Evolutionary conservation across 1,284 basidiomycete genomes (phyloP), one percentile per base, ranked within the genome.

Genomic region (Kalmanozyma brasiliensis): DNA sequence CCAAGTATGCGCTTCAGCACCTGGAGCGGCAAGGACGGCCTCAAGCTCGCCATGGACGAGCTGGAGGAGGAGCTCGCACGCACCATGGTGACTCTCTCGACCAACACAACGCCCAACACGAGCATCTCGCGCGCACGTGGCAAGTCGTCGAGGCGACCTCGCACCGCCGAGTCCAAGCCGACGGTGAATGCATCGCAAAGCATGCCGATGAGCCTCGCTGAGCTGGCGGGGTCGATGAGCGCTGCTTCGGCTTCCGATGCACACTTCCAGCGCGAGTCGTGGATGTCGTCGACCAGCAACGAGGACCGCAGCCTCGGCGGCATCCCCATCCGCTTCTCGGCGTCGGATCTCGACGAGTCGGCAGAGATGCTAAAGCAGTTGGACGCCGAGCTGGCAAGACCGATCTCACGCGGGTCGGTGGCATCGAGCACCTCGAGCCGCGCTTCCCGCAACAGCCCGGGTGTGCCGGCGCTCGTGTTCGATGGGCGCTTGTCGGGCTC

Each of bases 1-100:
- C 38, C 52, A 37, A 33, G 38, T 22, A 52, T 44, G n/a, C 59
- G 59, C 43, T 55, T 56, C 43, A 56, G 43, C 43, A 55, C 48
- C 1, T 46, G 42, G 52, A 49, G 37, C 26, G 55, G 62, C 40
- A 65, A 53, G 44, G 63, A 66, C 17, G 63, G 56, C 22, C 52
- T 66, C 48, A 66, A 51, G 63, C 36, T 59, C 2, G 63, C 63
- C 14, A 51, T 66, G 63, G 63, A 58, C 40, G 56, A 66, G n/a
- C 52, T 66, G 7, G 63, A 66, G 23, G 52, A 55, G 47, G 63
- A 66, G 48, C 63, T 66, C 11, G 49, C 33, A 5, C 56, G 63
- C 35, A 66, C 63, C 34, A 66, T 66, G 63, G 57, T 30, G 14
- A 55, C 52, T 13, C 55, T 66, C 14, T 64, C 61, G 33, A 23